phyloP scores from a whole-genome alignment of 1,284 basidiomycete genomes.

The Coniophora puteana region DNA sequence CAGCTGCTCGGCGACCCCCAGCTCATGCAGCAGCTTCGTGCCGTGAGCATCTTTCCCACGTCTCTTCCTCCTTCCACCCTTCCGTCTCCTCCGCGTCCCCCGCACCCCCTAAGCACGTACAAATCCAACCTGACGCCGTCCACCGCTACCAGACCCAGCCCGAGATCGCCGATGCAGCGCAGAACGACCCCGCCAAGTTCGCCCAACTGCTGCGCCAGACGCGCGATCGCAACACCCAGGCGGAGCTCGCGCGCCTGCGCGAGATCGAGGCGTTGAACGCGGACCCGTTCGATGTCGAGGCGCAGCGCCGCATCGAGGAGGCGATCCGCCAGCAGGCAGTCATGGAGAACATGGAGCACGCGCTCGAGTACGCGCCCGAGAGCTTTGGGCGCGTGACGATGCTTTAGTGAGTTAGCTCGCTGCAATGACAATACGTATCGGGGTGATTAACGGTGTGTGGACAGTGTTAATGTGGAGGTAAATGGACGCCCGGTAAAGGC shows the following conservation, averaged over 20 bases:
- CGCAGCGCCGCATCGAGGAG: slow-evolving; percentile 92
- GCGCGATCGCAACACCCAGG: slow-evolving; percentile 50
- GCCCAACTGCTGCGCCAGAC: slow-evolving; percentile 69
- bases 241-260: slow-evolving; percentile 52
- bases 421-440: neutral
- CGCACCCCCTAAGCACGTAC: too few relatives aligned
- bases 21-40: slow-evolving; percentile 73
- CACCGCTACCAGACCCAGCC: slow-evolving; percentile 57
- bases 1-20: slow-evolving; percentile 83
- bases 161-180: slow-evolving; percentile 74
- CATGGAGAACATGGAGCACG: slow-evolving; percentile 88
- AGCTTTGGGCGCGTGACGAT: slow-evolving; percentile 93
- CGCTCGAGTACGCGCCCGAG: slow-evolving; percentile 90
- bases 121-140: too few relatives aligned
- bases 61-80: slow-evolving; percentile 9
- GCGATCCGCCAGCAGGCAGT: slow-evolving; percentile 89
- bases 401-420: slow-evolving; percentile 75
- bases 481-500: slow-evolving; percentile 91
- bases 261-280: slow-evolving; percentile 74
- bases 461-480: slow-evolving; percentile 82
- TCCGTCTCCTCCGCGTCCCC: neutral
- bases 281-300: slow-evolving; percentile 89
- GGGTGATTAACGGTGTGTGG: neutral
- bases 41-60: slow-evolving; percentile 39
- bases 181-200: slow-evolving; percentile 67